Conservation (phyloP, 345 rosid genomes). For the Ricinus communis region DNA sequence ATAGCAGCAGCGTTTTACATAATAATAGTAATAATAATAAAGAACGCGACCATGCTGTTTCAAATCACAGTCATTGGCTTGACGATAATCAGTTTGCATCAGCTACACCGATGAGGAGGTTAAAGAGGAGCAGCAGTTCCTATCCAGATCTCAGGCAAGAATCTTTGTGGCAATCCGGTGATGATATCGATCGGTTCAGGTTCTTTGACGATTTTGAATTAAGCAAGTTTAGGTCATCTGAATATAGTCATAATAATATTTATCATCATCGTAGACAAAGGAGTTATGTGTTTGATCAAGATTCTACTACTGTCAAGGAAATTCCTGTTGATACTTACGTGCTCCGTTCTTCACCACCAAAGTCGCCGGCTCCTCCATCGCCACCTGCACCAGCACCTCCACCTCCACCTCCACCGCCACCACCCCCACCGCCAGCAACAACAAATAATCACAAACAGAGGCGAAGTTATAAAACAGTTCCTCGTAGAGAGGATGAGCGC, state of each 20-base stretch:
- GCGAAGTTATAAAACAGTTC: constrained; percentile 37
- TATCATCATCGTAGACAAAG: constrained; percentile 25
- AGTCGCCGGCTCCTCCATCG: constrained; percentile 38
- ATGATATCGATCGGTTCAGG: constrained; percentile 52
- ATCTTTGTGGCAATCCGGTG: constrained; percentile 36
- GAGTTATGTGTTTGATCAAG: constrained; percentile 28
- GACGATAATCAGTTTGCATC: constrained; percentile 33
- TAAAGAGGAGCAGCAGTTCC: constrained; percentile 72
- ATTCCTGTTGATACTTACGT: constrained; percentile 59
- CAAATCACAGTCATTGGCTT: constrained; percentile 45
- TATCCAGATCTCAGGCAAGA: constrained; percentile 75
- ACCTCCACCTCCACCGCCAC: constrained; percentile 36
- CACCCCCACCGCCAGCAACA: constrained; percentile 24
- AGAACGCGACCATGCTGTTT: background rate
- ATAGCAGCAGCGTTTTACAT: background rate
- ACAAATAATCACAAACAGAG: constrained; percentile 31
- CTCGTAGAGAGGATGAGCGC: constrained; percentile 35
- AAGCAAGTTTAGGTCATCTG: constrained; percentile 27
- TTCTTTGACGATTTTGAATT: constrained; percentile 73
- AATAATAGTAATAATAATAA: too few relatives aligned
- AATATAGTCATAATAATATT: constrained; percentile 1
- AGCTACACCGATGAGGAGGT: constrained; percentile 34
- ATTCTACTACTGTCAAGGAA: constrained; percentile 43
- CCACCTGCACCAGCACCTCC: constrained; percentile 33
- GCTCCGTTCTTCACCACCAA: constrained; percentile 33